Evolutionary conservation across 352 stramenopile genomes (phyloP).

Genomic region (Phytopythium litorale): DNA sequence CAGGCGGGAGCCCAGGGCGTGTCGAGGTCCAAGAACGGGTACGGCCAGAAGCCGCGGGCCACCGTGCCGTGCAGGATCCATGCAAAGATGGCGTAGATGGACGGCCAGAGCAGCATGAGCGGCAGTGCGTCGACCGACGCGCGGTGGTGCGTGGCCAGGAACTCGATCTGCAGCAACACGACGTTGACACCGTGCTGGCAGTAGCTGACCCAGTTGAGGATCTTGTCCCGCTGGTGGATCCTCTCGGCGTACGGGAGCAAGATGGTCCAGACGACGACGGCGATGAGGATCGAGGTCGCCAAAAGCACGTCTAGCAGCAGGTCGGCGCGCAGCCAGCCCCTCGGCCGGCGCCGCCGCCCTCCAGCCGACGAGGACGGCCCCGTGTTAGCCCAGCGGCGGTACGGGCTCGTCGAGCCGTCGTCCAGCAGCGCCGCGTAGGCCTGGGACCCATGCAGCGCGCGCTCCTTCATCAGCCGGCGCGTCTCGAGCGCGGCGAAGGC

Average conservation of each 20-base stretch:
- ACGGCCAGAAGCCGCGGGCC: slow-evolving; percentile 70
- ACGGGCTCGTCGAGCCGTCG: slow-evolving; percentile 21
- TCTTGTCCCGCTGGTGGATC: slow-evolving; percentile 34
- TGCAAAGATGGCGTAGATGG: slow-evolving; percentile 64
- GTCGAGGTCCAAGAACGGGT: slow-evolving; percentile 71
- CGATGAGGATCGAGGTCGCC: slow-evolving; percentile 62
- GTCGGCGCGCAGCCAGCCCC: slow-evolving; percentile 51
- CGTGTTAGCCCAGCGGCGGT: slow-evolving; percentile 10
- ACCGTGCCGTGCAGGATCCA: slow-evolving; percentile 75
- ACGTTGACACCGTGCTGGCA: slow-evolving; percentile 76
- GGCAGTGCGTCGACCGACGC: slow-evolving; percentile 57
- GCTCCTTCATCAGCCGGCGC: slow-evolving; percentile 18
- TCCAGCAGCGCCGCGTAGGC: slow-evolving; percentile 42
- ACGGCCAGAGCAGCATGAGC: slow-evolving; percentile 56
- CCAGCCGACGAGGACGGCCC: neutral
- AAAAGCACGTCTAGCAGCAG: slow-evolving; percentile 70
- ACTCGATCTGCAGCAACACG: slow-evolving; percentile 66
- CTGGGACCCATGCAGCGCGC: slow-evolving; percentile 13
- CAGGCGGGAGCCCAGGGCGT: slow-evolving; percentile 71
- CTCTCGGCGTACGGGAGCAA: slow-evolving; percentile 62
- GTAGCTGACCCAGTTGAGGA: slow-evolving; percentile 80
- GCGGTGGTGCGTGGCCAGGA: slow-evolving; percentile 39
- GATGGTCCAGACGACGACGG: slow-evolving; percentile 67
- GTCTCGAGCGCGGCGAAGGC: slow-evolving; percentile 25
- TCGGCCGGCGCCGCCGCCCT: slow-evolving; percentile 4